Evolutionary conservation across 805 yeast genomes (phyloP).

Genomic region (Candida oleophila): DNA sequence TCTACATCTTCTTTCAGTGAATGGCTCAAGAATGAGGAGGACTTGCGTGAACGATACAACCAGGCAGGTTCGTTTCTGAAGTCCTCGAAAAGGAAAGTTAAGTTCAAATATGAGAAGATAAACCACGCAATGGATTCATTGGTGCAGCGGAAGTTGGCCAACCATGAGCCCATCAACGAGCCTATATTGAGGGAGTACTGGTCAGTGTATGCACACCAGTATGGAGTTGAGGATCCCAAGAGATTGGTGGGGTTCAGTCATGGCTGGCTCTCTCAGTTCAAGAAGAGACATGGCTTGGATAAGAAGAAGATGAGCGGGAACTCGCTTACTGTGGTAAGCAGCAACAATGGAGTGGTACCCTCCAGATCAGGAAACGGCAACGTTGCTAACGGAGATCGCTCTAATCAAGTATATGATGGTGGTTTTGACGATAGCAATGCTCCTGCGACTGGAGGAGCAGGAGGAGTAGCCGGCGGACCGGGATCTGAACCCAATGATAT

Average conservation of each 20-base stretch:
- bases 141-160: conserved; percentile 44
- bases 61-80: conserved; percentile 31
- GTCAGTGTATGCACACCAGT: conserved; percentile 52
- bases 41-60: conserved; percentile 45
- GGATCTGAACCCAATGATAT: not conserved
- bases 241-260: conserved; percentile 54
- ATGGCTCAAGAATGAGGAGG: conserved; percentile 57
- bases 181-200: conserved; percentile 57
- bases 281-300: conserved; percentile 53
- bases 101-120: conserved; percentile 56
- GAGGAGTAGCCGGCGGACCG: not conserved
- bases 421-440: not conserved
- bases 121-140: conserved; percentile 58
- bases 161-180: conserved; percentile 51
- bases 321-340: conserved; percentile 6
- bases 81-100: conserved; percentile 44
- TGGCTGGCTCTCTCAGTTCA: conserved; percentile 64
- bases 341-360: not conserved
- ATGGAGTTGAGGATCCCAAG: conserved; percentile 61
- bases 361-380: not conserved
- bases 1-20: conserved; percentile 62
- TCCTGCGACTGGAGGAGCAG: not conserved
- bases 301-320: conserved; percentile 27
- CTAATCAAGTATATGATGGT: conserved; percentile 2
- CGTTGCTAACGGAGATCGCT: not conserved